Base-by-base conservation (phyloP, 129 eudicot genomes). In the Mikania micrantha region DNA sequence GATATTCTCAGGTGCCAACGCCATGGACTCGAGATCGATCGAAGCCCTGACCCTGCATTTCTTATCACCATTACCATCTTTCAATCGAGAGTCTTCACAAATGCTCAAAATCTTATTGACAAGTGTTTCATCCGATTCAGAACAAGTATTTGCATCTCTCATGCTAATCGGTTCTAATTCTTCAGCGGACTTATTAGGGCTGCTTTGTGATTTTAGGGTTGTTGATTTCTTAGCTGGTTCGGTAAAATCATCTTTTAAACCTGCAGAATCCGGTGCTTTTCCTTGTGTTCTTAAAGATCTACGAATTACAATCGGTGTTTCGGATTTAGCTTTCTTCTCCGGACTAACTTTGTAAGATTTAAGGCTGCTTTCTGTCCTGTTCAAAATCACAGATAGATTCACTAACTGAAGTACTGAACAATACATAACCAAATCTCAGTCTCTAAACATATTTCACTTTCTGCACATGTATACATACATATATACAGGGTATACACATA, bases 221-320 rank as follows among this genome's bases (percentile, higher is more conserved):
- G 34, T 29, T 4, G 3, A 29, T 29, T 29, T 29, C 34, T 29
- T 29, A 29, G 2, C 2, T 29, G 34, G 34, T 29, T 29, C 4
- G 4, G 0, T 31, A 12, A 67, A 67, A 64, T 77, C 67, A 66
- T 70, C 73, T 29, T 66, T 54, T n/a, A 79, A 73, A 1, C 90
- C 94, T 24, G 73, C 22, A n/a, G 78, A 41, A 67, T 85, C 96
- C 1, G 96, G 96, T 13, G 81, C 58, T 79, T 73, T 82, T 31
- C 98, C 96, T 35, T 85, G 86, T n/a, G 82, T 38, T 62, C 98
- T 84, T 0, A 88, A 81, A 7, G 98, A 92, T 52, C 86, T 78
- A 54, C 96, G 88, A 4, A 71, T 70, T 3, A 92, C 91, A n/a
- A 78, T 44, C 13, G 96, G 91, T 47, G 53, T 56, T 79, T 85